Conservation (phyloP, 108 stramenopile genomes). For the Fragilariopsis cylindrus region DNA sequence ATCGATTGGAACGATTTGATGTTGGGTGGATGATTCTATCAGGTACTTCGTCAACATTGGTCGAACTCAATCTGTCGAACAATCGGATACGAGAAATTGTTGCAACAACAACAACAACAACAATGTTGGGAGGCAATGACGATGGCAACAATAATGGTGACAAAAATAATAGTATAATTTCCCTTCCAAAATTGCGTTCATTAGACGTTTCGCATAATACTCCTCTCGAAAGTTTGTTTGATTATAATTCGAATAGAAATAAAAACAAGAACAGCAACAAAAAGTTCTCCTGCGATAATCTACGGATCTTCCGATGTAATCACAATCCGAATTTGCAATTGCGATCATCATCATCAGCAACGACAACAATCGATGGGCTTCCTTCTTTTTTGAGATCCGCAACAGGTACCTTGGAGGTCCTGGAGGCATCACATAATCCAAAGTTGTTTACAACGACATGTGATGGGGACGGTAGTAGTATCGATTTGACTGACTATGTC, state of each 20-base stretch:
- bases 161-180: neutral
- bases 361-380: neutral
- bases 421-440: conserved; percentile 32
- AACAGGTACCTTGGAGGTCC: conserved; percentile 1
- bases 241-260: no score
- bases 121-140: neutral
- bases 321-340: conserved; percentile 17
- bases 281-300: neutral
- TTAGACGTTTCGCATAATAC: conserved; percentile 27
- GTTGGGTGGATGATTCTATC: neutral
- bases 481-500: conserved; percentile 17
- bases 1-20: conserved; percentile 16
- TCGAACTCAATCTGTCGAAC: conserved; percentile 30
- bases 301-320: conserved; percentile 18
- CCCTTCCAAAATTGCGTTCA: conserved; percentile 9
- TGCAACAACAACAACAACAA: neutral
- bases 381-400: conserved; percentile 9
- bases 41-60: neutral
- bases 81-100: conserved; percentile 19
- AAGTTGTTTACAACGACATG: neutral
- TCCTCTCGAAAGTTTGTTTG: neutral
- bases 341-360: no score
- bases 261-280: neutral
- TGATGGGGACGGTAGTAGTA: neutral
- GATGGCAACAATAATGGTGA: neutral